Conservation (phyloP, 176 grass and related monocot genomes). For the Cenchrus purpureus region DNA sequence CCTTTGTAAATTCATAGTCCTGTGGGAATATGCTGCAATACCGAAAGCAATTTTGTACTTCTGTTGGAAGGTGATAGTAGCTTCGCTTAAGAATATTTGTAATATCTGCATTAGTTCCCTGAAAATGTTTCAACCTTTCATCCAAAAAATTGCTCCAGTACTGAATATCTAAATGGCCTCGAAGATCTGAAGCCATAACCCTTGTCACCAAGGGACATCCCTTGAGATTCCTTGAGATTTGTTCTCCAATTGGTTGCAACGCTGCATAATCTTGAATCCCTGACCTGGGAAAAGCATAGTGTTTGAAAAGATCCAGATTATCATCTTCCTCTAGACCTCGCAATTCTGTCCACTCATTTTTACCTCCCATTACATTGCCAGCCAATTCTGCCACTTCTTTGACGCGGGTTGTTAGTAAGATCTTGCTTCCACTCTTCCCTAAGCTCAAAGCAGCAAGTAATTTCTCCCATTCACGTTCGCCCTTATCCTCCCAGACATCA, state of each 20-base stretch:
- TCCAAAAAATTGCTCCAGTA: not conserved
- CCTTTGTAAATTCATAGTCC: not conserved
- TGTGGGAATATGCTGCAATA: conserved; percentile 49
- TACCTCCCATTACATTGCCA: not conserved
- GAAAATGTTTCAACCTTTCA: conserved; percentile 13
- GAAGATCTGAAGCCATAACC: conserved; percentile 16
- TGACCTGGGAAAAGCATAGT: conserved; percentile 13
- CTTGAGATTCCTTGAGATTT: conserved; percentile 32
- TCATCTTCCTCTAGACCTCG: too few species aligned
- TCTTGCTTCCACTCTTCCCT: conserved; percentile 49
- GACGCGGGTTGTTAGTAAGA: conserved; percentile 43
- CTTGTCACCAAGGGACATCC: conserved; percentile 52
- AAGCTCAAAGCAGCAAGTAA: conserved; percentile 37
- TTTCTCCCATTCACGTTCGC: conserved; percentile 29
- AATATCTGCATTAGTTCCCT: not conserved
- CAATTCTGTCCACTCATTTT: too few species aligned
- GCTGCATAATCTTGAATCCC: too few species aligned
- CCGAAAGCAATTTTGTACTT: conserved; percentile 47
- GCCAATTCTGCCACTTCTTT: not conserved
- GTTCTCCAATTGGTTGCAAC: conserved; percentile 3
- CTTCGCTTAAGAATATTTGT: conserved; percentile 37
- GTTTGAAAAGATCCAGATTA: conserved; percentile 21
- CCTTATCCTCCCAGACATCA: conserved; percentile 50
- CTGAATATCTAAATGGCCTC: not conserved
- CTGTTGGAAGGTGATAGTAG: conserved; percentile 38